Evolutionary conservation across 1,284 basidiomycete species (phyloP), one percentile per base, ranked within the genome.

Genomic region (Salmacisia buchloeana): DNA sequence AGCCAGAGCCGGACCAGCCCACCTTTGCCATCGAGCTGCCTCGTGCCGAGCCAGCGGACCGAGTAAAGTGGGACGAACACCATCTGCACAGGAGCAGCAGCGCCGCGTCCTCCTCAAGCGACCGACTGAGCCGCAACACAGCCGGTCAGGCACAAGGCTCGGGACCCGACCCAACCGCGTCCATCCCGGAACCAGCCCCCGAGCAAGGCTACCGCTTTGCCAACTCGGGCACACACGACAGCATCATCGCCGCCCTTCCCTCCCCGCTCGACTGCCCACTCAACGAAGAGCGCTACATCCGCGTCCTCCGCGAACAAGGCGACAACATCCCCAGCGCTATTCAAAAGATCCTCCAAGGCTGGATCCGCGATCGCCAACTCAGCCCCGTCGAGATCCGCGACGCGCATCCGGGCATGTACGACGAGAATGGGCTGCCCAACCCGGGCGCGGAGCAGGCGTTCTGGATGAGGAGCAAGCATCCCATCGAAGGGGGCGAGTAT

Each of bases 391-490:
- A 78, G 63, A 77, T 76, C 39, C 69, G 75, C 36, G 61, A 59
- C 34, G 62, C 58, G 29, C 33, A 38, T 33, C 39, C 39, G 2
- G 57, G 34, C 18, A 45, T 60, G 39, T 77, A 73, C 59, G 70
- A 75, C 43, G 41, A 63, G 5, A 69, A 71, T 12, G 75, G 76
- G 0, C 60, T 71, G 18, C 63, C 75, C 2, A 73, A 67, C 1
- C 71, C 67, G 5, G 75, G 75, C n/a, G 68, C 71, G 25, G 71
- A 72, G 36, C 69, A 76, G 52, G 76, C 75, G 0, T 78, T 74
- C 56, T 79, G 77, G 77, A 67, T 79, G 66, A 69, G 77, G 0
- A 71, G 74, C 1, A 63, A 68, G 6, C 56, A 62, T 7, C 63
- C 72, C 0, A 68, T 74, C 61, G 41, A 18, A 12, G 73, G 71